Evolutionary conservation across 1,284 basidiomycete genomes (phyloP), one percentile per base, ranked within the genome.

Genomic region (Takashimella tepidaria): DNA sequence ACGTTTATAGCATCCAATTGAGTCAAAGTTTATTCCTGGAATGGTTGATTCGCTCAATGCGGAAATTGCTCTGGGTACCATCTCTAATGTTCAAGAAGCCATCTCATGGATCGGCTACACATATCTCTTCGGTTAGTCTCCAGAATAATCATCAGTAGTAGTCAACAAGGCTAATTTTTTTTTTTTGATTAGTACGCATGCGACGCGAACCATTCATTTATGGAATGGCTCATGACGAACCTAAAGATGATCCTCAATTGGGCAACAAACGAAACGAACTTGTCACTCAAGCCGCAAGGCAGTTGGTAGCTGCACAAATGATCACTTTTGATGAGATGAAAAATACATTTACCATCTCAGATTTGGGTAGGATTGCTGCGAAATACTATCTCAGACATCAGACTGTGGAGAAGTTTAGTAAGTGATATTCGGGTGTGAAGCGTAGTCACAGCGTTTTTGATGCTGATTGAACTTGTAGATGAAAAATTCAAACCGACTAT

Each of bases 31-130:
- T 73, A 83, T 83, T 45, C 80, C 80, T 12, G 93, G 96, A 1
- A 84, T 98, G 75, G 81, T 89, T 48, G 93, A 99, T 70, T 82
- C 93, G 3, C 80, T 98, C 62, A 99, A 98, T 68, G 96, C 93
- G 5, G 96, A 99, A 69, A 88, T 98, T 49, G 82, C 93, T 2
- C 81, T 99, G 0, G 96, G 96, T 1, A 98, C 96, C 0, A 96
- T 99, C 11, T 82, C 89, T 2, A 96, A 84, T 60, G 81, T 88
- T 21, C 78, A 81, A 51, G 96, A 99, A 70, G 96, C 87, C 13
- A 85, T 97, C 5, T 86, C 87, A 55, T 99, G 96, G 97, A 80
- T 99, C 43, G 89, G 93, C 11, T 99, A 97, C 70, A 98, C 96
- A 0, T 99, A 98, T 72, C 82, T 98, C 22, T 93, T 91, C 68